Conservation (phyloP, 805 yeast species). For the Kuraishia piskuri region DNA sequence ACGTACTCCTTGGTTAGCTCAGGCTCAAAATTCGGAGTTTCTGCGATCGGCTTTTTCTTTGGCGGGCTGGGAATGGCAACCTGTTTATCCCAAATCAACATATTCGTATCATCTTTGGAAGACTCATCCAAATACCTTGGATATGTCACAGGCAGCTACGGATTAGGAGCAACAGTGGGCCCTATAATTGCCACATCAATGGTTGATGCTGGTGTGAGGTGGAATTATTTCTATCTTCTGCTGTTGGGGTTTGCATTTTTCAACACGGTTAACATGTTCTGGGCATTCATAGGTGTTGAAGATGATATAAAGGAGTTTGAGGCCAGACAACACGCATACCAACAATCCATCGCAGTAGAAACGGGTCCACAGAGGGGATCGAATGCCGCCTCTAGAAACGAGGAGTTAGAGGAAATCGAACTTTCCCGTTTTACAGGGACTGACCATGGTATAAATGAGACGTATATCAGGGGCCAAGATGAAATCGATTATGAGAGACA, state of each 20-base stretch:
- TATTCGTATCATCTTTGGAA: constrained; percentile 38
- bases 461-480: not conserved
- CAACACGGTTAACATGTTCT: constrained; percentile 25
- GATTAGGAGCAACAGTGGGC: constrained; percentile 62
- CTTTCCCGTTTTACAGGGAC: not conserved
- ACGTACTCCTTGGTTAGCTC: constrained; percentile 37
- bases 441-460: not conserved
- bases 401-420: constrained; percentile 12
- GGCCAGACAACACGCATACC: not conserved
- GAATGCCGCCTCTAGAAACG: not conserved
- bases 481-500: not conserved
- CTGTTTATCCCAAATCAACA: constrained; percentile 40
- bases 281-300: constrained; percentile 41
- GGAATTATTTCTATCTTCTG: constrained; percentile 48
- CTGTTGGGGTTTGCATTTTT: constrained; percentile 28
- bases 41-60: constrained; percentile 40
- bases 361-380: not conserved
- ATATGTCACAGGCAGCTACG: constrained; percentile 58
- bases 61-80: constrained; percentile 50
- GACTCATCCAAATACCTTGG: constrained; percentile 55
- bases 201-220: constrained; percentile 35
- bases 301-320: constrained; percentile 27
- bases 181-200: constrained; percentile 57
- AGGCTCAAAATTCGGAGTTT: constrained; percentile 40
- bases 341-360: not conserved